phyloP scores from a whole-genome alignment of 306 rosid species.

The Psophocarpus tetragonolobus region DNA sequence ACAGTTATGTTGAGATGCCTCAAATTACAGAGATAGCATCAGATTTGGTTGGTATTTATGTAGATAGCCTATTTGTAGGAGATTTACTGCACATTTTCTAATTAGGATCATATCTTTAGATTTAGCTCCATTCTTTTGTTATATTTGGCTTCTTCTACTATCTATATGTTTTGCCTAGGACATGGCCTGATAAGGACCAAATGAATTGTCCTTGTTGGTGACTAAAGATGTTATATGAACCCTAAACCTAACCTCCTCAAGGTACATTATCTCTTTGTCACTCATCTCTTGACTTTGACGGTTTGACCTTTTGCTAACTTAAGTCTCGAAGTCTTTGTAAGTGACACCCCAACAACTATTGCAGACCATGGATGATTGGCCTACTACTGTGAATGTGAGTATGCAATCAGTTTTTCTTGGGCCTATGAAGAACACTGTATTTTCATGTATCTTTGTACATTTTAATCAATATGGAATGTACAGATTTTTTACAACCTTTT shows the following conservation, averaged over 20 bases:
- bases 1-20: background rate
- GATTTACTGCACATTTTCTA: background rate
- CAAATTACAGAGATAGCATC: background rate
- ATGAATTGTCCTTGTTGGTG: background rate
- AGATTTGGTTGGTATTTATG: background rate
- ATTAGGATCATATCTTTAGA: background rate
- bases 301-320: background rate
- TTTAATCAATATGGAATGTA: background rate
- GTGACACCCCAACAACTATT: background rate
- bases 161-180: background rate
- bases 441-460: background rate
- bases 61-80: background rate
- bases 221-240: background rate
- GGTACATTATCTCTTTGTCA: background rate
- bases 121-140: background rate
- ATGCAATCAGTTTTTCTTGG: background rate
- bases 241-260: background rate
- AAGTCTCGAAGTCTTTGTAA: background rate
- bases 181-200: background rate
- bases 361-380: background rate
- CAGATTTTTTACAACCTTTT: background rate
- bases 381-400: background rate
- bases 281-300: background rate
- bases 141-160: background rate
- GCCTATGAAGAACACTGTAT: background rate